phyloP scores from a whole-genome alignment of 495 filamentous ascomycete genomes.

The Penicillium mononematosum region DNA sequence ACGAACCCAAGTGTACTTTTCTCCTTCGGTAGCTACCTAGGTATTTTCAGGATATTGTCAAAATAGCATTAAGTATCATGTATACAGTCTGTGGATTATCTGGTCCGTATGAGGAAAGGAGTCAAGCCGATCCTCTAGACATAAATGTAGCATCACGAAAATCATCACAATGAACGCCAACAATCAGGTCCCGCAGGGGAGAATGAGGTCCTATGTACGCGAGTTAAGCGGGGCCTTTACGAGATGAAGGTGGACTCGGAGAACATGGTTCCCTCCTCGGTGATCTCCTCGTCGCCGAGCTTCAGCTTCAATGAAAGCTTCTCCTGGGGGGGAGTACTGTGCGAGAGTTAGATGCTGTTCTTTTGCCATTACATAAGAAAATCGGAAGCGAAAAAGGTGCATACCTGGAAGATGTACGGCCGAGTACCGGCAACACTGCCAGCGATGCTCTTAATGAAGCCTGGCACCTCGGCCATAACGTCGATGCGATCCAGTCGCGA shows the following conservation, averaged over 20 bases:
- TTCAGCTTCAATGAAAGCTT: slow-evolving; percentile 75
- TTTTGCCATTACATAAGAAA: neutral
- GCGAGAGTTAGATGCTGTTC: neutral
- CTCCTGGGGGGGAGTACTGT: slow-evolving; percentile 65
- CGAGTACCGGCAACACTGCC: slow-evolving; percentile 83
- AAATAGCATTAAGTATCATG: slow-evolving; percentile 40
- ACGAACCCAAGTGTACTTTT: neutral
- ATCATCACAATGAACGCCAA: slow-evolving; percentile 24
- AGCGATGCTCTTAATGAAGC: slow-evolving; percentile 91
- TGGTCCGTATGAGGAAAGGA: slow-evolving; percentile 19
- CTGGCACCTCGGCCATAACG: slow-evolving; percentile 93
- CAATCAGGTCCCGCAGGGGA: slow-evolving; percentile 14
- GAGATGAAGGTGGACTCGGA: slow-evolving; percentile 93
- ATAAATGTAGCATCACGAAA: slow-evolving; percentile 27
- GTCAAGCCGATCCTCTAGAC: slow-evolving; percentile 20
- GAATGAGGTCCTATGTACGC: slow-evolving; percentile 39
- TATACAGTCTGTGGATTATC: slow-evolving; percentile 39
- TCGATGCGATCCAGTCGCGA: slow-evolving; percentile 79
- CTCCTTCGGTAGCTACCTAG: neutral
- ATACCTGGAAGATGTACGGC: slow-evolving; percentile 96
- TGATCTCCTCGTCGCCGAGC: slow-evolving; percentile 70
- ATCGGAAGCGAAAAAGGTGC: neutral
- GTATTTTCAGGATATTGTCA: slow-evolving; percentile 19
- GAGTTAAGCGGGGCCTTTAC: slow-evolving; percentile 27
- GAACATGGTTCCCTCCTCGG: slow-evolving; percentile 76